phyloP scores from a whole-genome alignment of 2,329 filamentous ascomycete genomes.

The Trichoderma brevicompactum region DNA sequence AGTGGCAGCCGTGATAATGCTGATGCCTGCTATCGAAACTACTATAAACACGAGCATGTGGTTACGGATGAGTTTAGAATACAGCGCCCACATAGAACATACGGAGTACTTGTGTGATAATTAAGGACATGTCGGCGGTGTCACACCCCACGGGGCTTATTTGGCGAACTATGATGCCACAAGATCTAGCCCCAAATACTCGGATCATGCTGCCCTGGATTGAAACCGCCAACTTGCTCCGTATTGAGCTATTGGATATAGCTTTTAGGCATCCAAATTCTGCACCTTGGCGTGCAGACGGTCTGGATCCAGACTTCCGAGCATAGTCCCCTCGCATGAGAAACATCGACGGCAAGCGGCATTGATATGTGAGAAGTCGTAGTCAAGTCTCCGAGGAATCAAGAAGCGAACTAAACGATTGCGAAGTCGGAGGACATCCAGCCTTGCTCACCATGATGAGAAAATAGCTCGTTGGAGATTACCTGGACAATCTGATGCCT shows the following conservation, averaged over 20 bases:
- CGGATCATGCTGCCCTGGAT: conserved; percentile 10
- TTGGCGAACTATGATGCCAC: neutral
- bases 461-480: neutral
- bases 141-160: conserved; percentile 15
- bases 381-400: neutral
- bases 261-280: conserved; percentile 24
- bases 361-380: neutral
- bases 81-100: neutral
- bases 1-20: conserved; percentile 24
- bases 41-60: conserved; percentile 5
- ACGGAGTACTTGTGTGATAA: conserved; percentile 7
- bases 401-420: neutral
- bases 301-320: neutral
- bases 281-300: conserved; percentile 5
- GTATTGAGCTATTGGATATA: conserved; percentile 15
- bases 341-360: neutral
- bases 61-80: neutral
- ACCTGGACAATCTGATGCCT: too few species aligned
- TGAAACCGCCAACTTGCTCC: conserved; percentile 2
- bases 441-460: neutral
- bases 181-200: conserved; percentile 14
- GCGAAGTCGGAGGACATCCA: conserved; percentile 5
- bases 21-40: conserved; percentile 22
- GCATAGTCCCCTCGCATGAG: neutral
- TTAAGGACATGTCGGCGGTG: neutral